Conservation (phyloP, 2,329 filamentous ascomycete genomes). For the Achaetomium macrosporum region DNA sequence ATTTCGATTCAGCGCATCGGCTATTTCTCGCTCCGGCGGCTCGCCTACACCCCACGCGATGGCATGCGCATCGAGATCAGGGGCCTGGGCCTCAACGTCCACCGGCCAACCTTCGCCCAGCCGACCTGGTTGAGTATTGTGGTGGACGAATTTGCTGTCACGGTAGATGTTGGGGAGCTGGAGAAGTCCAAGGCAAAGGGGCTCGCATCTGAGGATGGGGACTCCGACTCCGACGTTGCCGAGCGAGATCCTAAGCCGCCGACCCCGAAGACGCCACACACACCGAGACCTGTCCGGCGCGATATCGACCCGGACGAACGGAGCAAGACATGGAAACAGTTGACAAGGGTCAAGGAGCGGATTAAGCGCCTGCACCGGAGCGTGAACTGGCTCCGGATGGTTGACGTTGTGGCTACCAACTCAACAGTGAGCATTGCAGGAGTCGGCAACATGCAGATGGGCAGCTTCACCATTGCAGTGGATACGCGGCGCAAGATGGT, state of each 20-base stretch:
- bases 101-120: slow-evolving; percentile 92
- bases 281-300: slow-evolving; percentile 24
- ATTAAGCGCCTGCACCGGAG: slow-evolving; percentile 82
- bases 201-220: slow-evolving; percentile 22
- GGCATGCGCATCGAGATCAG: slow-evolving; percentile 86
- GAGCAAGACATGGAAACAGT: slow-evolving; percentile 72
- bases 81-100: slow-evolving; percentile 78
- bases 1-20: slow-evolving; percentile 94
- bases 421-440: slow-evolving; percentile 71
- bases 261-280: slow-evolving; percentile 25
- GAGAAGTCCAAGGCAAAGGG: slow-evolving; percentile 41
- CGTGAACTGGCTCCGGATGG: slow-evolving; percentile 81
- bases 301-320: slow-evolving; percentile 35
- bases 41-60: slow-evolving; percentile 84
- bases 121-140: slow-evolving; percentile 94
- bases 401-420: slow-evolving; percentile 81
- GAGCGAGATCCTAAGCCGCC: slow-evolving; percentile 16
- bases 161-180: slow-evolving; percentile 67
- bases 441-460: slow-evolving; percentile 79
- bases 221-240: slow-evolving; percentile 23
- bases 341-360: slow-evolving; percentile 74
- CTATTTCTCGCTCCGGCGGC: slow-evolving; percentile 82
- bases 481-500: slow-evolving; percentile 90
- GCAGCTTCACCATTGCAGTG: slow-evolving; percentile 76
- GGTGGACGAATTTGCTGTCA: slow-evolving; percentile 77